phyloP scores from a whole-genome alignment of 768 basidiomycete species.

The Tulasnella sp. region DNA sequence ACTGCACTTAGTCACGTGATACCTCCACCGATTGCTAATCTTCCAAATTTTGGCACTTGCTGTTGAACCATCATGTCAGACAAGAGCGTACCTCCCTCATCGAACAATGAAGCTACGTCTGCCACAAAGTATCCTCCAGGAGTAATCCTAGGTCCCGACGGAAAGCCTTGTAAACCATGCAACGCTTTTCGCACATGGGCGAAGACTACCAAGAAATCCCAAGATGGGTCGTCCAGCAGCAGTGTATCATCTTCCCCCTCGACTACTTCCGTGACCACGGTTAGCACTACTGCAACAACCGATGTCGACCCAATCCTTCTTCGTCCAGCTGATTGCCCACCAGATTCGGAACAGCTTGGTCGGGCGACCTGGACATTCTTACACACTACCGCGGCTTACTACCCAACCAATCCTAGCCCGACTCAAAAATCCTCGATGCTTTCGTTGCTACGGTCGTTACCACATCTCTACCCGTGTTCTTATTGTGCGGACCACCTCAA shows the following conservation, averaged over 20 bases:
- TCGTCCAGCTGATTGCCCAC: slow-evolving; percentile 62
- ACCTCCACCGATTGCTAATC: too few relatives aligned
- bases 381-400: slow-evolving; percentile 91
- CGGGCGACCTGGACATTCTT: slow-evolving; percentile 94
- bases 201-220: slow-evolving; percentile 29
- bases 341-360: slow-evolving; percentile 81
- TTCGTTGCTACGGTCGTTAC: slow-evolving; percentile 59
- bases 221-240: slow-evolving; percentile 14
- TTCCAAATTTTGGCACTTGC: too few relatives aligned
- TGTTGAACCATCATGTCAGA: too few relatives aligned
- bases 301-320: slow-evolving; percentile 23
- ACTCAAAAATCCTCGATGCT: slow-evolving; percentile 76
- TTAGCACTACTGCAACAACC: slow-evolving; percentile 11
- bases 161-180: slow-evolving; percentile 91
- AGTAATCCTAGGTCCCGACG: slow-evolving; percentile 81
- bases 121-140: slow-evolving; percentile 45
- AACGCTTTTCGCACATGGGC: slow-evolving; percentile 62
- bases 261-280: slow-evolving; percentile 27
- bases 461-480: slow-evolving; percentile 75
- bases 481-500: slow-evolving; percentile 78
- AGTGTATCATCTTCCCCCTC: slow-evolving; percentile 20
- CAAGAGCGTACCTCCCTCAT: neutral
- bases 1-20: too few relatives aligned
- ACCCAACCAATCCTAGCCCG: slow-evolving; percentile 67
- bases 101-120: slow-evolving; percentile 13